Evolutionary conservation across 108 stramenopile species (phyloP), one percentile per base, ranked within the genome.

Genomic region (Parmales sp.): DNA sequence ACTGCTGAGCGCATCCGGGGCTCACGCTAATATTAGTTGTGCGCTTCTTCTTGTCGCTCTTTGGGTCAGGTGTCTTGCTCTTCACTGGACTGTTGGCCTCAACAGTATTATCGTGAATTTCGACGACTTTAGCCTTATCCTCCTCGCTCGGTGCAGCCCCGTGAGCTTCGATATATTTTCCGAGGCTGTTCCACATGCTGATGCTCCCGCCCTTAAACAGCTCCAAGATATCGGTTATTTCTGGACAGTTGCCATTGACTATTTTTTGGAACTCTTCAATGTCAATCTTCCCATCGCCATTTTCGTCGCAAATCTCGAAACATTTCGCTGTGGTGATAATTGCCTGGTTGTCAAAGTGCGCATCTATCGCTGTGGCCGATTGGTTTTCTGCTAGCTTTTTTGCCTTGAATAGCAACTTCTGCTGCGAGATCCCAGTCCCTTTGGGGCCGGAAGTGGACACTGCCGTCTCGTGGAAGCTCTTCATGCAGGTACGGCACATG

Each of bases 161-260:
- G 54, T 60, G 29, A 16, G 36, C 54, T 34, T 60, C 54, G 54
- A 60, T 60, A 16, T 34, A 60, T 34, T 60, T 60, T 11, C 54
- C 54, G 28, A 60, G 54, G 54, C 29, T 13, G 54, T 60, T 60
- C 54, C 54, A 60, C 54, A 34, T 28, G 31, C 36, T 60, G 54
- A 60, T 28, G 3, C 31, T 34, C 3, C 54, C 54, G 13, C 54
- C 54, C 54, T 60, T 34, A 20, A 60, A 60, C 31, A 60, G 54
- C 7, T 28, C 18, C 7, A 60, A 34, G 28, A 60, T 20, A 28
- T 60, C 36, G 3, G 20, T 34, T 13, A 60, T 60, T 34, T 60
- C 54, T 28, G 31, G 26, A 34, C 54, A 60, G 31, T 60, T 60
- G 54, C 31, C 31, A 16, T 28, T 34, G 26, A 34, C 11, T 6